Evolutionary conservation across 257 asterid genomes (phyloP), one percentile per base, ranked within the genome.

Genomic region (Orobanche coerulescens): DNA sequence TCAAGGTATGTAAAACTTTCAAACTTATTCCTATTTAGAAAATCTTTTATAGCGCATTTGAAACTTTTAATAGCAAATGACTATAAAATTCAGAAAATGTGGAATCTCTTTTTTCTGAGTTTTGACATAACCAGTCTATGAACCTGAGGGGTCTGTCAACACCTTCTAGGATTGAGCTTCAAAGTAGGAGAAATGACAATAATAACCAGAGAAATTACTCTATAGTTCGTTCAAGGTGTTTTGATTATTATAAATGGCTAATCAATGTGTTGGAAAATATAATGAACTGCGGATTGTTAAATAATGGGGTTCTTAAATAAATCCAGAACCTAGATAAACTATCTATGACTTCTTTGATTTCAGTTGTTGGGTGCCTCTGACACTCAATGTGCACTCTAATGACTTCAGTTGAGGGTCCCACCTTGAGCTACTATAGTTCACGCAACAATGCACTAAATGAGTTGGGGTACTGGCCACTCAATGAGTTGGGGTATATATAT

Each of bases 1-100:
- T 64, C 58, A 78, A 79, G 93, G 94, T 86, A 79, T 61, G 44
- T 66, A 8, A 42, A 36, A 15, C 55, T 31, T 48, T 61, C n/a
- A 11, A 53, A 26, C 63, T 23, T 31, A 56, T 62, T 46, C 48
- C 61, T 63, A 66, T n/a, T n/a, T n/a, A n/a, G n/a, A n/a, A n/a
- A n/a, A n/a, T n/a, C n/a, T n/a, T n/a, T n/a, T n/a, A n/a, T n/a
- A n/a, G n/a, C 5, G 0, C 7, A 39, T 60, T 37, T 36, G 22
- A 47, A 26, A 12, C 49, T 58, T 24, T 20, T 47, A 22, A 14
- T 23, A 20, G 56, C 16, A 23, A 22, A 20, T 49, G 9, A 15
- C 11, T 23, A 15, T 44, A 14, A 44, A 15, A 44, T 49, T 49
- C 10, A 0, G 18, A 61, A 59, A 22, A n/a, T 30, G 8, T 49